Evolutionary conservation across 1,284 basidiomycete genomes (phyloP).

Genomic region (Psilocybe mexicana): DNA sequence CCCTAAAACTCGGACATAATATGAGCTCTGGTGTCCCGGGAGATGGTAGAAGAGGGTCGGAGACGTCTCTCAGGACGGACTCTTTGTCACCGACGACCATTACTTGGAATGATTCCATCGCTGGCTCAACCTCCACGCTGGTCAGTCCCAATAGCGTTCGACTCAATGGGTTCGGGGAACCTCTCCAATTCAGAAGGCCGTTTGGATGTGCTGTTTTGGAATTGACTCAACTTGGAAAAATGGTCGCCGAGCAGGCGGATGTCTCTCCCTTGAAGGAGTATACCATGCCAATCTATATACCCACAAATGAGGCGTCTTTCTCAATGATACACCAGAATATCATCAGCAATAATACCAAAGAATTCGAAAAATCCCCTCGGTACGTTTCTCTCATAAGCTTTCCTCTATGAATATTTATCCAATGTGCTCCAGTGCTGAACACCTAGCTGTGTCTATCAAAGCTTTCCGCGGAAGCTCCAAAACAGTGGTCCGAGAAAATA

Average conservation of each 20-base stretch:
- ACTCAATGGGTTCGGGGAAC: constrained; percentile 29
- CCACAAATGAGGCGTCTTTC: constrained; percentile 84
- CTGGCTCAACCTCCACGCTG: constrained; percentile 11
- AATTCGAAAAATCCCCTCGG: constrained; percentile 86
- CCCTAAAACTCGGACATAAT: constrained; percentile 72
- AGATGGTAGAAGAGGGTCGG: constrained; percentile 55
- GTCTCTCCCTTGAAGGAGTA: constrained; percentile 70
- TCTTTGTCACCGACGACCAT: constrained; percentile 21
- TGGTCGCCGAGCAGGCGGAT: constrained; percentile 61
- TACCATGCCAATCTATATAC: constrained; percentile 88
- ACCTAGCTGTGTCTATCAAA: constrained; percentile 87
- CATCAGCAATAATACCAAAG: constrained; percentile 76
- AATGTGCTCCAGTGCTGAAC: constrained; percentile 66
- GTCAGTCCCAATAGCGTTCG: constrained; percentile 28
- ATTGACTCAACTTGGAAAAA: constrained; percentile 74
- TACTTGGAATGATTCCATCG: constrained; percentile 22
- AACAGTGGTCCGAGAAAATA: constrained; percentile 82
- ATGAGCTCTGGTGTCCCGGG: constrained; percentile 50
- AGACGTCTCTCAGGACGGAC: constrained; percentile 42
- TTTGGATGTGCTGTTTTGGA: constrained; percentile 95
- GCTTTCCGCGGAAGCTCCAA: constrained; percentile 82
- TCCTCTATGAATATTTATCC: constrained; percentile 7
- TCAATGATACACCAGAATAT: constrained; percentile 96
- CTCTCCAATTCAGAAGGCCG: constrained; percentile 74
- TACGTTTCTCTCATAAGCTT: constrained; percentile 33